These are phyloP conservation scores for Fusarium kyushuense DNA, from an alignment of 2,329 filamentous ascomycete genomes.

Conservation along the genomic window DNA sequence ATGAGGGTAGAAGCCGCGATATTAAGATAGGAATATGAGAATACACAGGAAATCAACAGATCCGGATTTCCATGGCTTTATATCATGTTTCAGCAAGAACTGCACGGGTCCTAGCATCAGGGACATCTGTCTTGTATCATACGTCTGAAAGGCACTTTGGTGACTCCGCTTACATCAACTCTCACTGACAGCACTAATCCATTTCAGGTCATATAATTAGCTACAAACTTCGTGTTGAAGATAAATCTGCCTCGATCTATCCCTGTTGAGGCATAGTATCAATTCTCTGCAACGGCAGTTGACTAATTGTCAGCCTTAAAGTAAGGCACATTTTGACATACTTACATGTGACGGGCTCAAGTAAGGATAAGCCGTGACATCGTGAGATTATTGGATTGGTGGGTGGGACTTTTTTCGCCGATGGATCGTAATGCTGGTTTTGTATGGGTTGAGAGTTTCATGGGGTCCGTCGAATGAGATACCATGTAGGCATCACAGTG, in stretches of 20 bases:
- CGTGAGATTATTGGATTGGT: neutral
- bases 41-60: no score
- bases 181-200: neutral
- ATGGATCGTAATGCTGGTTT: neutral
- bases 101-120: neutral
- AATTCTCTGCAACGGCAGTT: no score
- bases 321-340: neutral
- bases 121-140: neutral
- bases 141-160: neutral
- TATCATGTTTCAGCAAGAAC: rapidly evolving
- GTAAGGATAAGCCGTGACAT: neutral
- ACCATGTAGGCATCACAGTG: neutral
- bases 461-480: neutral
- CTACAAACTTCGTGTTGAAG: neutral
- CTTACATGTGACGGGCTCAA: neutral
- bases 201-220: neutral
- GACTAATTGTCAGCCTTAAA: neutral
- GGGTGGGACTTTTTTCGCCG: neutral
- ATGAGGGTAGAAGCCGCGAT: rapidly evolving
- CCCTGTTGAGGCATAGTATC: neutral
- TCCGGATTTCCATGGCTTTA: rapidly evolving
- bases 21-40: rapidly evolving
- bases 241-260: neutral
- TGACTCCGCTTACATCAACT: neutral
- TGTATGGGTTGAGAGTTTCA: no score